Conservation (phyloP, 306 rosid species). For the Lathyrus aphaca region DNA sequence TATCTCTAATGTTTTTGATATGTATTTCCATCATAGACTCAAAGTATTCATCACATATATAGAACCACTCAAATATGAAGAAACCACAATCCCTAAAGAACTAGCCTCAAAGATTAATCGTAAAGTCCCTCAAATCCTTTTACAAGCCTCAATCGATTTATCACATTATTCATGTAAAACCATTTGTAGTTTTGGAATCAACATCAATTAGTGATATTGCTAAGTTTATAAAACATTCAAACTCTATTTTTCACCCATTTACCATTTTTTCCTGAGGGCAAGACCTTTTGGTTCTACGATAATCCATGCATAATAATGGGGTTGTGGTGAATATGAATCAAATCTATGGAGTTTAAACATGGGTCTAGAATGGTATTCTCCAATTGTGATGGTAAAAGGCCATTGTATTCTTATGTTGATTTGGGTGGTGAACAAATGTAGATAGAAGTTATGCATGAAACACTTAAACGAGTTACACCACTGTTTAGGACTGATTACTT, state of each 20-base stretch:
- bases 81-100: slow-evolving; percentile 19
- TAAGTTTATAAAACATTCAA: slow-evolving; percentile 44
- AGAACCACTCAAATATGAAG: not conserved
- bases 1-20: not conserved
- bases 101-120: slow-evolving; percentile 40
- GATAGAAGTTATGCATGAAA: slow-evolving; percentile 66
- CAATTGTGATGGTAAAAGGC: slow-evolving; percentile 27
- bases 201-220: slow-evolving; percentile 47
- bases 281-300: slow-evolving; percentile 70
- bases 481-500: slow-evolving; percentile 77
- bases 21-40: not conserved
- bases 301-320: slow-evolving; percentile 59
- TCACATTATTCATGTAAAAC: slow-evolving; percentile 44
- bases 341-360: slow-evolving; percentile 15
- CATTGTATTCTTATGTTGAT: too few species aligned
- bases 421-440: slow-evolving; percentile 62
- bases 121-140: slow-evolving; percentile 46
- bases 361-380: slow-evolving; percentile 46
- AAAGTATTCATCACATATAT: too few species aligned
- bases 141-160: slow-evolving; percentile 62
- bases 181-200: slow-evolving; percentile 57
- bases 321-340: slow-evolving; percentile 58
- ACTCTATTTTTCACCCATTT: slow-evolving; percentile 41
- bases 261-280: slow-evolving; percentile 63
- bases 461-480: slow-evolving; percentile 53